Conservation (phyloP, 2,329 filamentous ascomycete genomes). For the Paecilomyces formosus region DNA sequence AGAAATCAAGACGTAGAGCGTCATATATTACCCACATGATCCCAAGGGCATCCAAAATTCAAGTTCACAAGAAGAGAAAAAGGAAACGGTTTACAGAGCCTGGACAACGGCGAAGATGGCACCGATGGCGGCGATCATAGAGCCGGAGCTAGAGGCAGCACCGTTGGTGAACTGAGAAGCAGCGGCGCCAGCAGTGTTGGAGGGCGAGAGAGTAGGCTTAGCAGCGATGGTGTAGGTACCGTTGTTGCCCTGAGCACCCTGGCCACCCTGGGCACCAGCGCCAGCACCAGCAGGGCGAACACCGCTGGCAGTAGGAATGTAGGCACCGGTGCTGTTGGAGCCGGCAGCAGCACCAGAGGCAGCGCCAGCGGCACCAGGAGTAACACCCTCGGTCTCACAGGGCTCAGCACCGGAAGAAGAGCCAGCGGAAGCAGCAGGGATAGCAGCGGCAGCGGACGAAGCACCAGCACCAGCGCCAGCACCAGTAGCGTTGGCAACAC, state of each 20-base stretch:
- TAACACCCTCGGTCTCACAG: slow-evolving; percentile 4
- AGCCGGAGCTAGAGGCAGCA: neutral
- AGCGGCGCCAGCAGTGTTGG: slow-evolving; percentile 6
- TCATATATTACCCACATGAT: neutral
- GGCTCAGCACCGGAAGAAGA: neutral
- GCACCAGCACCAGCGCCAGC: slow-evolving; percentile 12
- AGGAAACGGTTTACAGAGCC: neutral
- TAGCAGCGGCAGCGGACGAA: slow-evolving; percentile 13
- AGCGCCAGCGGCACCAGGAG: slow-evolving; percentile 1
- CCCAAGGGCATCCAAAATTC: neutral
- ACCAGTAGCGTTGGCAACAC: slow-evolving; percentile 7
- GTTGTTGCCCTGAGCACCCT: slow-evolving; percentile 1
- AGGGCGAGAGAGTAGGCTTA: neutral
- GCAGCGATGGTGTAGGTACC: neutral
- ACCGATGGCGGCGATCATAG: neutral
- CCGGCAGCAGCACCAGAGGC: slow-evolving; percentile 1
- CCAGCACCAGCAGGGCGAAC: slow-evolving; percentile 1
- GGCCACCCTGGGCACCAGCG: too few species aligned
- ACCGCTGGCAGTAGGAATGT: slow-evolving; percentile 4
- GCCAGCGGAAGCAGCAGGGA: slow-evolving; percentile 13
- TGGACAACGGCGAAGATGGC: neutral
- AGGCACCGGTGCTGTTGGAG: slow-evolving; percentile 1
- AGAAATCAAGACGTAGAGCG: neutral
- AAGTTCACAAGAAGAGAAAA: neutral
- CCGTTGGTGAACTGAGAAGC: slow-evolving; percentile 5